These are phyloP conservation scores for Saccharomyces hybrid DNA, from an alignment of 1,139 yeast genomes.

Conservation along the genomic window DNA sequence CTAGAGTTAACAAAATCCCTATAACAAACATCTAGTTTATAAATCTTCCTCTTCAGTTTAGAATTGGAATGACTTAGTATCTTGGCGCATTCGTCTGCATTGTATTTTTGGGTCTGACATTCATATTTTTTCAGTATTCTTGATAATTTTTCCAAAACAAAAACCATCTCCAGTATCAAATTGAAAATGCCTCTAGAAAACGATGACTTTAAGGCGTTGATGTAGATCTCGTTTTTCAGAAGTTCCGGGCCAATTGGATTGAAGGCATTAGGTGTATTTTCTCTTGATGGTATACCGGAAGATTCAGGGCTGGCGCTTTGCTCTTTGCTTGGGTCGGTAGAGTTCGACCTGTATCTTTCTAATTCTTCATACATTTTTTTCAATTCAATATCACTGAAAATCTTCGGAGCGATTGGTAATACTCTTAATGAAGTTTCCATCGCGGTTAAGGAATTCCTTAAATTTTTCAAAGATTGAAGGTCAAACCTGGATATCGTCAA, in stretches of 20 bases:
- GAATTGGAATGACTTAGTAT: conserved; percentile 12
- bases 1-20: conserved; percentile 32
- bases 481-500: conserved; percentile 34
- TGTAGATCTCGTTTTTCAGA: conserved; percentile 15
- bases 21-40: conserved; percentile 31
- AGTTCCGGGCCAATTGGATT: neutral
- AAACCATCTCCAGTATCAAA: conserved; percentile 31
- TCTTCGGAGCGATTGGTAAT: conserved; percentile 31
- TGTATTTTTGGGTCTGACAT: neutral
- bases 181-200: conserved; percentile 30
- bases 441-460: conserved; percentile 39
- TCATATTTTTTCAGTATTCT: conserved; percentile 14
- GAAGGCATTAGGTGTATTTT: conserved; percentile 5
- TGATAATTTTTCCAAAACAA: conserved; percentile 24
- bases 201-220: conserved; percentile 28
- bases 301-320: conserved; percentile 18
- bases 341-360: conserved; percentile 3
- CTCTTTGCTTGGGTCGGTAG: conserved; percentile 4
- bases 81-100: conserved; percentile 5
- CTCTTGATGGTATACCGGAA: conserved; percentile 25
- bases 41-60: conserved; percentile 25
- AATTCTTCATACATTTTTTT: conserved; percentile 13
- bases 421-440: conserved; percentile 38
- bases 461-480: conserved; percentile 30
- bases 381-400: conserved; percentile 18